Conservation (phyloP, 1,284 basidiomycete species). For the Ganoderma leucocontextum region DNA sequence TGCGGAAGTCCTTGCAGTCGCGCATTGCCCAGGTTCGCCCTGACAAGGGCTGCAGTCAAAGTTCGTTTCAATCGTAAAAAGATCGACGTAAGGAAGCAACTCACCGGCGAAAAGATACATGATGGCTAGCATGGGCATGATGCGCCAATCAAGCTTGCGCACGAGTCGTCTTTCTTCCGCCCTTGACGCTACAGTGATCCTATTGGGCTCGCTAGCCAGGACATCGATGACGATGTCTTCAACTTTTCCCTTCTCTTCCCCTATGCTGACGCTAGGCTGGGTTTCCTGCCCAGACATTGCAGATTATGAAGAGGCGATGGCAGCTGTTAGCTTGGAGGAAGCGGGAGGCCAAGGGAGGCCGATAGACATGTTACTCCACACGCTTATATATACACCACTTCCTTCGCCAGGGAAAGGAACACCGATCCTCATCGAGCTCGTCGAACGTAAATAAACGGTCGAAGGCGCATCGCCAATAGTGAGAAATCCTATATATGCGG, state of each 20-base stretch:
- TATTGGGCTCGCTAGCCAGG: neutral
- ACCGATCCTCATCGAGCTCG: neutral
- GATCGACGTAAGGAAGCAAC: conserved; percentile 30
- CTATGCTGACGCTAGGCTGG: no score
- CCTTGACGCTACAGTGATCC: neutral
- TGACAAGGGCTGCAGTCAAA: conserved; percentile 63
- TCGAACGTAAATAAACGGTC: neutral
- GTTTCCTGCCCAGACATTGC: neutral
- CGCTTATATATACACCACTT: neutral
- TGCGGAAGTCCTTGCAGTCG: conserved; percentile 72
- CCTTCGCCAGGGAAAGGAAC: neutral
- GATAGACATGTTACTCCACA: neutral
- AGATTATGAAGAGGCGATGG: neutral
- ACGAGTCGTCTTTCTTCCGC: conserved; percentile 61
- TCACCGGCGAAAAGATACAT: conserved; percentile 77
- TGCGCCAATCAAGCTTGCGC: conserved; percentile 66
- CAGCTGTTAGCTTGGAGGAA: neutral
- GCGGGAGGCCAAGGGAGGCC: neutral
- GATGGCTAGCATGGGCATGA: conserved; percentile 69
- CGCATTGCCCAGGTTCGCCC: conserved; percentile 81
- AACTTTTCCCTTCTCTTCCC: neutral
- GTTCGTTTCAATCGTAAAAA: no score
- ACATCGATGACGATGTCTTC: neutral
- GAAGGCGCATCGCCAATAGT: neutral
- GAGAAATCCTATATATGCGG: neutral